Percentiles rank a stretch among this genome's conserved stretches.
Evolutionary conservation across 2,329 filamentous ascomycete genomes (phyloP).

Genomic region (Phialophora tarda): DNA sequence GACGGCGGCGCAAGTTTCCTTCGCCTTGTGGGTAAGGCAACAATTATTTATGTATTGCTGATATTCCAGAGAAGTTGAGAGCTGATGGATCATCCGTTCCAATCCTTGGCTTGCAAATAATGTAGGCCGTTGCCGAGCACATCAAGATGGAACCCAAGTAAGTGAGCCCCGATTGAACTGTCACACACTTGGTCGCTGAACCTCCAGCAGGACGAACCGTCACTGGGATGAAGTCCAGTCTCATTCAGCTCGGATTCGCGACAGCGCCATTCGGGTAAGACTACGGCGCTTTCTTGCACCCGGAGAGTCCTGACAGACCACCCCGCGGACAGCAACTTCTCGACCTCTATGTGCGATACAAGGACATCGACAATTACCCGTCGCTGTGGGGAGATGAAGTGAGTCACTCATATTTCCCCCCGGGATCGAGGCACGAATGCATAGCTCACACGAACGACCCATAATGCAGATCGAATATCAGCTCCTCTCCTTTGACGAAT

Average conservation of each 20-base stretch:
- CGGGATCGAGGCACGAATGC: neutral
- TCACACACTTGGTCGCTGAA: neutral
- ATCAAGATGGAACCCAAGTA: neutral
- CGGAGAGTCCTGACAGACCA: slow-evolving; percentile 21
- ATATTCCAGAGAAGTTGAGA: neutral
- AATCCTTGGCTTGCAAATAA: too few species aligned
- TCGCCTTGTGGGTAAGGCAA: neutral
- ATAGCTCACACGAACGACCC: slow-evolving; percentile 19
- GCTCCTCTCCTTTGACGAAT: slow-evolving; percentile 82
- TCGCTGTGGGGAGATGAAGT: slow-evolving; percentile 97
- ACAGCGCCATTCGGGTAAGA: neutral
- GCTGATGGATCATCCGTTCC: neutral
- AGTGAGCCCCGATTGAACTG: neutral
- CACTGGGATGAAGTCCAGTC: neutral
- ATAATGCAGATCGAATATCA: slow-evolving; percentile 82
- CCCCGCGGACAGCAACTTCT: slow-evolving; percentile 75
- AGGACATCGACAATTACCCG: slow-evolving; percentile 89
- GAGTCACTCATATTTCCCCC: slow-evolving; percentile 36
- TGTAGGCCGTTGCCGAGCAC: too few species aligned
- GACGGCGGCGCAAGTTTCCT: neutral
- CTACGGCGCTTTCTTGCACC: neutral
- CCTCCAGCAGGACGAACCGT: neutral
- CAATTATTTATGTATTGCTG: too few species aligned
- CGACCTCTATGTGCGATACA: slow-evolving; percentile 90
- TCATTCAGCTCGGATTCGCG: neutral